phyloP scores from a whole-genome alignment of 2,329 filamentous ascomycete genomes.

The Nemania sp. region DNA sequence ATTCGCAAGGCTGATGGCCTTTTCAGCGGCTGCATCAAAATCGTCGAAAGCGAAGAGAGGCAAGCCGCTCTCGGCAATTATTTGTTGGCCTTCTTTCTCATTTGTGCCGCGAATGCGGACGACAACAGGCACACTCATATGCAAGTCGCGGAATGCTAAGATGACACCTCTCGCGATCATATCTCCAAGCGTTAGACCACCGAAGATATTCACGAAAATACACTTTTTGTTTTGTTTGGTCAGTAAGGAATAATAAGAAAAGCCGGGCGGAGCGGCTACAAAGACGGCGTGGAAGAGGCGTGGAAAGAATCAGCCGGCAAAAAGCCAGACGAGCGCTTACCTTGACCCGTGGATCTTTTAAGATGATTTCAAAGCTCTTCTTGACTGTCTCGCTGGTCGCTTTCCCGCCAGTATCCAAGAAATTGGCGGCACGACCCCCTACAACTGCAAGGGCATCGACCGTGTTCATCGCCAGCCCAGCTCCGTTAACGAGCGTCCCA shows the following conservation, averaged over 20 bases:
- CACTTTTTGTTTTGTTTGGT: conserved; percentile 27
- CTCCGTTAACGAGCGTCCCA: conserved; percentile 85
- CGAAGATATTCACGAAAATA: conserved; percentile 62
- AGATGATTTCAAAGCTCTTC: conserved; percentile 72
- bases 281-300: neutral
- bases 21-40: conserved; percentile 72
- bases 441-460: conserved; percentile 74
- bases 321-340: conserved; percentile 49
- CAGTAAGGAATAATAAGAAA: neutral
- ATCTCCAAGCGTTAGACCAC: conserved; percentile 68
- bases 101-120: conserved; percentile 76
- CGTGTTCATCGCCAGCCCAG: conserved; percentile 89
- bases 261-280: neutral
- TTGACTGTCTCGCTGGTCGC: conserved; percentile 82
- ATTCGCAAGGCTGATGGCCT: conserved; percentile 63
- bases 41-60: conserved; percentile 72
- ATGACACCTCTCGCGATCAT: conserved; percentile 81
- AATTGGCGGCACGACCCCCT: conserved; percentile 75
- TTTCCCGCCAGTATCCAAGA: conserved; percentile 88
- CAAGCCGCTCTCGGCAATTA: conserved; percentile 70
- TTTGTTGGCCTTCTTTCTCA: conserved; percentile 68
- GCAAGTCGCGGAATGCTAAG: conserved; percentile 70
- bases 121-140: conserved; percentile 71
- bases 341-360: conserved; percentile 71
- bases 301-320: neutral